phyloP scores from a whole-genome alignment of 495 filamentous ascomycete genomes.

The Daldinia bambusicola region DNA sequence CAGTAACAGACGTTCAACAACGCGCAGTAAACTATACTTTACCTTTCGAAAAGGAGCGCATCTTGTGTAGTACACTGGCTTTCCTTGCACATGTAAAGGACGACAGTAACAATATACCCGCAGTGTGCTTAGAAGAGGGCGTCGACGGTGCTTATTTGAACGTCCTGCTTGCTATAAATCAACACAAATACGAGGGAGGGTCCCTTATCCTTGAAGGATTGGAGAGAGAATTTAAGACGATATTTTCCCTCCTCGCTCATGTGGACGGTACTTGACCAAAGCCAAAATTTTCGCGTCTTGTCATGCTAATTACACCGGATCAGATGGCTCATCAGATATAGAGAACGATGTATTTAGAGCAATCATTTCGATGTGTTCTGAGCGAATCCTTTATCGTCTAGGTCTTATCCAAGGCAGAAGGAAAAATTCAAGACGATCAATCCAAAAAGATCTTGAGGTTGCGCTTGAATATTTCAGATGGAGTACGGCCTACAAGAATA shows the following conservation, averaged over 20 bases:
- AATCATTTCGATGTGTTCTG: slow-evolving; percentile 51
- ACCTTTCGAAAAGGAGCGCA: slow-evolving; percentile 49
- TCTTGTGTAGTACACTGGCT: slow-evolving; percentile 49
- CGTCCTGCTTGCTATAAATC: slow-evolving; percentile 56
- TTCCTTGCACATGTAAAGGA: slow-evolving; percentile 53
- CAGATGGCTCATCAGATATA: slow-evolving; percentile 18
- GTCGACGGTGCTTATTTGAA: slow-evolving; percentile 35
- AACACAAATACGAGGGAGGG: slow-evolving; percentile 5
- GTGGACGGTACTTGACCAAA: slow-evolving; percentile 25
- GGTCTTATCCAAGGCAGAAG: slow-evolving; percentile 35
- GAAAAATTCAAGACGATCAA: slow-evolving; percentile 30
- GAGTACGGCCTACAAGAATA: not conserved
- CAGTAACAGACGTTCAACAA: slow-evolving; percentile 22
- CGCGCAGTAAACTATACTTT: slow-evolving; percentile 36
- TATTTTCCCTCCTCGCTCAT: slow-evolving; percentile 45
- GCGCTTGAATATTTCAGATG: slow-evolving; percentile 15
- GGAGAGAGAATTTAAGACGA: slow-evolving; percentile 44
- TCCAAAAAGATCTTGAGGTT: slow-evolving; percentile 36
- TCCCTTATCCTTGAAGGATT: slow-evolving; percentile 40
- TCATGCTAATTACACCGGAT: slow-evolving; percentile 2
- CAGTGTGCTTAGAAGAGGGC: slow-evolving; percentile 53
- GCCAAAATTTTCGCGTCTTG: not conserved
- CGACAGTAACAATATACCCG: slow-evolving; percentile 49
- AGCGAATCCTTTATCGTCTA: slow-evolving; percentile 50
- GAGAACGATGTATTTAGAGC: slow-evolving; percentile 47